Base-by-base conservation (phyloP, 169 alveolate genomes). In the Babesia microti region DNA sequence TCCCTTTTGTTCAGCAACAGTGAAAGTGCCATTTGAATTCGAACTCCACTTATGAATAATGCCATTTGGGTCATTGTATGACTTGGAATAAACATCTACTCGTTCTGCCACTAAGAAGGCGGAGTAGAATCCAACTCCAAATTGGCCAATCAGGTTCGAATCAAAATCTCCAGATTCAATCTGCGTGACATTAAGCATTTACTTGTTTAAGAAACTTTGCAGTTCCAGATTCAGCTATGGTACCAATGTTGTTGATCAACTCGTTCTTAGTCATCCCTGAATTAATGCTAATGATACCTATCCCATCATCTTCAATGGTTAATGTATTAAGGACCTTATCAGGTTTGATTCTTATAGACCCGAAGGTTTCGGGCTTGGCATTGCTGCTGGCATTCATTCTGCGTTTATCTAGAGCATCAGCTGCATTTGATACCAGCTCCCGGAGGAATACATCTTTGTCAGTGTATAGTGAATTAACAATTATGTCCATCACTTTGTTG, bases 81-180 rank as follows among this genome's bases (percentile, higher is more conserved):
- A 72, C 68, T 92, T 88, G n/a, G 97, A 84, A 49, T 86, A 75
- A 17, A 95, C 99, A 17, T 90, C 88, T 9, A 97, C 99, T 56
- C 87, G 85, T 66, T 95, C 89, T 17, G 99, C 95, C 26, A 95
- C 99, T 57, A 97, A 81, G 85, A 87, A 97, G 50, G 98, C 85
- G 23, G 98, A 89, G 84, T 97, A 97, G 83, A 97, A 97, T 34
- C 99, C 99, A 39, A 97, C 99, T 49, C 99, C 99, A 59, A 97
- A 97, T 79, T 97, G 98, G 21, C 99, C 99, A 60, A 97, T 95
- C 59, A 97, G 79, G 69, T 88, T 89, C 47, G 91, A 81, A 29
- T 89, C 94, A 17, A 91, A 94, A 15, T 88, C 91, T 3, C 71
- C 78, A 2, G 90, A 83, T 65, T 90, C 97, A 26, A 90, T 63